phyloP scores from a whole-genome alignment of 2,329 filamentous ascomycete genomes.

The Aspergillus floridensis region DNA sequence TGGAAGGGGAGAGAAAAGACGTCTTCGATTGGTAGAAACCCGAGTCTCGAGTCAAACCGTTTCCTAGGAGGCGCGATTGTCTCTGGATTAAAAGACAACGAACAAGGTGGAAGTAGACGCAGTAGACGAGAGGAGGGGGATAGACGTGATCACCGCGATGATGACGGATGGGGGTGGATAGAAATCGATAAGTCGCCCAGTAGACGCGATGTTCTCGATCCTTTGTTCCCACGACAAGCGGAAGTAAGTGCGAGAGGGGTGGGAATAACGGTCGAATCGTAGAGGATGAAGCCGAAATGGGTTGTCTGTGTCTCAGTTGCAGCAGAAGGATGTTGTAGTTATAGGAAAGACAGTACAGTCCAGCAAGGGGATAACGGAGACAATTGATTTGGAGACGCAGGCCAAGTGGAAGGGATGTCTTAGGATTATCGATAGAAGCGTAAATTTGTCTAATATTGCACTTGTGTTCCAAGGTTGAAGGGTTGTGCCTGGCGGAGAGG shows the following conservation, averaged over 20 bases:
- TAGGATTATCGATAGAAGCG: conserved; percentile 14
- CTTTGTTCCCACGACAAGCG: conserved; percentile 8
- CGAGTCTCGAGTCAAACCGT: conserved; percentile 5
- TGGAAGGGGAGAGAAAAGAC: neutral
- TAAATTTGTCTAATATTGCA: conserved; percentile 7
- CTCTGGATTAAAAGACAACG: conserved; percentile 18
- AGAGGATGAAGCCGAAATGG: neutral
- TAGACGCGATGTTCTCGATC: conserved; percentile 16
- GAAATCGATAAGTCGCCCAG: conserved; percentile 17
- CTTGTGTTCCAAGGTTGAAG: conserved; percentile 4
- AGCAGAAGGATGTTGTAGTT: conserved; percentile 20
- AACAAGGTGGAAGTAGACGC: conserved; percentile 6
- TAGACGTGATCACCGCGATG: conserved; percentile 9
- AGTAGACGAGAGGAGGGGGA: conserved; percentile 2
- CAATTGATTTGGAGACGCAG: conserved; percentile 16
- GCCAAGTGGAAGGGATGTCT: conserved; percentile 18
- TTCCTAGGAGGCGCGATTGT: conserved; percentile 23
- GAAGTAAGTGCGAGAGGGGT: conserved; percentile 4
- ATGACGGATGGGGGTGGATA: neutral
- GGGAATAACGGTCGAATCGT: neutral
- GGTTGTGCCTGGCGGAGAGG: conserved; percentile 1
- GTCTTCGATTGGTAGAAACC: conserved; percentile 7
- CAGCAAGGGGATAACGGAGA: conserved; percentile 22
- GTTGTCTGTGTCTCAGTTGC: conserved; percentile 20
- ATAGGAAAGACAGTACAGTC: conserved; percentile 17